Percentiles rank a stretch among this genome's conserved stretches.
These are phyloP conservation scores for Penicillium sp. DNA, from an alignment of 2,329 filamentous ascomycete species.

Conservation along the genomic window DNA sequence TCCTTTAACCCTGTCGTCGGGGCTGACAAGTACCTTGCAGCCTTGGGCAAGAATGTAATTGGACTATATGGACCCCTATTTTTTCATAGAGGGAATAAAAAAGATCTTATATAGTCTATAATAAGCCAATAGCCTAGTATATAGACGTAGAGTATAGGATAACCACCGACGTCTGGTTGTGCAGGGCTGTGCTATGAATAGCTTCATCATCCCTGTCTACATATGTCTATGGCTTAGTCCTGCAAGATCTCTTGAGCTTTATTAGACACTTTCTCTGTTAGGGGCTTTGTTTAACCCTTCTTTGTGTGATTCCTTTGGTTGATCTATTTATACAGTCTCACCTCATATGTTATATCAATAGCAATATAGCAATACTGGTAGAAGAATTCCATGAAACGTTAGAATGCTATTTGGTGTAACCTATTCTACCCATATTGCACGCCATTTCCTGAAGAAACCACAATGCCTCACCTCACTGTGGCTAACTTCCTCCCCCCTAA, in stretches of 20 bases:
- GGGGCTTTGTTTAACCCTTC: not conserved
- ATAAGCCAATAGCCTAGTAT: not conserved
- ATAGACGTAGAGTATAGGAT: not conserved
- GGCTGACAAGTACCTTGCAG: slow-evolving; percentile 2
- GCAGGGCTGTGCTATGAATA: slow-evolving; percentile 3
- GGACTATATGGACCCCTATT: not conserved
- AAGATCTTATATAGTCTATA: not conserved
- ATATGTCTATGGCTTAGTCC: not conserved
- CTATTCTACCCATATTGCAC: not conserved
- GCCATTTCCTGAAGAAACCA: not conserved
- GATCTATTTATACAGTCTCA: not conserved
- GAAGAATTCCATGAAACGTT: not conserved
- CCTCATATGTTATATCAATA: not conserved
- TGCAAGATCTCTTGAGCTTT: not conserved
- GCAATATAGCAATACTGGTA: not conserved
- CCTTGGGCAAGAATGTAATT: not conserved
- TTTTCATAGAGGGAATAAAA: not conserved
- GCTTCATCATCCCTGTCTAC: not conserved
- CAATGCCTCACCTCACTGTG: not conserved
- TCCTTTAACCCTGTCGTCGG: not conserved
- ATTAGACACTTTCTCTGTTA: not conserved
- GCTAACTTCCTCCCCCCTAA: no score
- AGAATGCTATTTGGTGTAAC: not conserved
- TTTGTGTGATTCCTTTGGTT: not conserved
- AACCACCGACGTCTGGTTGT: slow-evolving; percentile 1